Evolutionary conservation across 129 eudicot species (phyloP).

Genomic region (Chrysanthemum lavandulifolium): DNA sequence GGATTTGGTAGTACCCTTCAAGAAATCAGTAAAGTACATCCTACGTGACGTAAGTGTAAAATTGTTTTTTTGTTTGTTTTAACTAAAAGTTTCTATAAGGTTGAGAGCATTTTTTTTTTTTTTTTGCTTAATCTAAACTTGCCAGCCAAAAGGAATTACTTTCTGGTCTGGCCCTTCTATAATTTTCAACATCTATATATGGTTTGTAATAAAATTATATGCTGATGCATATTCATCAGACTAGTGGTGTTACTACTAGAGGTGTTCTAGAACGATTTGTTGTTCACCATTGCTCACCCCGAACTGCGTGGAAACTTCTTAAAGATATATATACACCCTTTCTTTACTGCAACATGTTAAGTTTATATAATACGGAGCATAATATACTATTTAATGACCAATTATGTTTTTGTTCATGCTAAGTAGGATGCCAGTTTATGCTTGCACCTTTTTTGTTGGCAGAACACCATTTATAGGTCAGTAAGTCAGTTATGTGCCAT

Average conservation of each 20-base stretch:
- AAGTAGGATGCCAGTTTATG: conserved; percentile 61
- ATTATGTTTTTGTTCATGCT: conserved; percentile 21
- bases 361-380: background rate
- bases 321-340: conserved; percentile 63
- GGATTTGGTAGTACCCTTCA: conserved; percentile 81
- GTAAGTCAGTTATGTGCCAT: conserved; percentile 49
- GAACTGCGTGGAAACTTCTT: conserved; percentile 91
- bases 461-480: conserved; percentile 85
- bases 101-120: background rate
- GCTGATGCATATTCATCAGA: conserved; percentile 33
- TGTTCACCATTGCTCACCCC: conserved; percentile 68
- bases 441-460: conserved; percentile 57
- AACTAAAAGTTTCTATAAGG: background rate
- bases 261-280: conserved; percentile 83
- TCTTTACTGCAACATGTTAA: background rate
- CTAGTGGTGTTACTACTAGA: conserved; percentile 75
- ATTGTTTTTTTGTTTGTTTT: conserved; percentile 4
- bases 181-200: no score
- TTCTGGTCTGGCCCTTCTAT: no score
- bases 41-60: conserved; percentile 60
- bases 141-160: no score
- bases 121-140: no score
- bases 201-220: background rate
- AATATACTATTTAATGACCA: background rate
- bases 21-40: conserved; percentile 82